phyloP scores from a whole-genome alignment of 2,329 filamentous ascomycete genomes.

The Venturia effusa region DNA sequence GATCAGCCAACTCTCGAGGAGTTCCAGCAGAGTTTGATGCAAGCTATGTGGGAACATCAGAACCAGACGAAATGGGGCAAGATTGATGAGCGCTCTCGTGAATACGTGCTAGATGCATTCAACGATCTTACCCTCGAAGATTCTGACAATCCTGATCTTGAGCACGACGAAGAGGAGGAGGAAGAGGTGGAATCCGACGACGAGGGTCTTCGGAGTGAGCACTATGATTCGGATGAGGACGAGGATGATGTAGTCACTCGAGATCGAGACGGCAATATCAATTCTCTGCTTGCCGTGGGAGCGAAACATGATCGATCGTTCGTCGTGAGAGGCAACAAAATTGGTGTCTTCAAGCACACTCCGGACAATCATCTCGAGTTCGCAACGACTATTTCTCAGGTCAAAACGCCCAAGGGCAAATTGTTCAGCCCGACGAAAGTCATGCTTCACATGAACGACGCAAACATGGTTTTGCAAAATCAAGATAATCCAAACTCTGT shows the following conservation, averaged over 20 bases:
- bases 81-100: conserved; percentile 80
- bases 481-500: conserved; percentile 74
- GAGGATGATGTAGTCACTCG: conserved; percentile 61
- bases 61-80: conserved; percentile 93
- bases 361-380: conserved; percentile 88
- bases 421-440: conserved; percentile 92
- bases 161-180: conserved; percentile 41
- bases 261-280: conserved; percentile 70
- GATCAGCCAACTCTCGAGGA: conserved; percentile 69
- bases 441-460: conserved; percentile 87
- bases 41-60: conserved; percentile 90
- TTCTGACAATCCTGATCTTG: conserved; percentile 43
- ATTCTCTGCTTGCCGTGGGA: conserved; percentile 88
- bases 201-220: conserved; percentile 56
- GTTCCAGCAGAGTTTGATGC: conserved; percentile 91
- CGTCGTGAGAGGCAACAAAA: conserved; percentile 93
- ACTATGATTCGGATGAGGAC: conserved; percentile 67
- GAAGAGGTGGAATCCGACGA: conserved; percentile 53
- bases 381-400: conserved; percentile 92
- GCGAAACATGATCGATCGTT: conserved; percentile 97
- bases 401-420: conserved; percentile 76
- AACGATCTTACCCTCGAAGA: conserved; percentile 92
- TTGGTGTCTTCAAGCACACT: conserved; percentile 97
- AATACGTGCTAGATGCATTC: conserved; percentile 93
- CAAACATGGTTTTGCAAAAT: conserved; percentile 83